Percentiles rank a stretch among this genome's conserved stretches.
Evolutionary conservation across 2,329 filamentous ascomycete species (phyloP).

Genomic region (Atkinsonella hypoxylon): DNA sequence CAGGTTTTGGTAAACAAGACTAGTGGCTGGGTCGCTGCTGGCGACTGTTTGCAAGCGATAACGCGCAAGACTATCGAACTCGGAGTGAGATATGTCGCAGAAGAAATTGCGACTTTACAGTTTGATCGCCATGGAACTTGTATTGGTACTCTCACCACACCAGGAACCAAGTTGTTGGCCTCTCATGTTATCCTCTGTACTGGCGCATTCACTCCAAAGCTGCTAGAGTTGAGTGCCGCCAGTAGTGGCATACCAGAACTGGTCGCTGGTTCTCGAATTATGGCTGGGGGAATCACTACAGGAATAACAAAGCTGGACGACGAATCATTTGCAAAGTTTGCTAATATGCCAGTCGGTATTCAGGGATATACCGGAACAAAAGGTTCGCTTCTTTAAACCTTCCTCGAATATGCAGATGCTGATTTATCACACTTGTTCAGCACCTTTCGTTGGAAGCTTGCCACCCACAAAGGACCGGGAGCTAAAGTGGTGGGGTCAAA

Average conservation of each 20-base stretch:
- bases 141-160: constrained; percentile 34
- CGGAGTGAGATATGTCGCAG: constrained; percentile 47
- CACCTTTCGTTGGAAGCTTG: constrained; percentile 44
- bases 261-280: constrained; percentile 39
- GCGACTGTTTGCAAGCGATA: constrained; percentile 41
- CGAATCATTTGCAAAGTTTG: constrained; percentile 30
- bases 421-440: constrained; percentile 19
- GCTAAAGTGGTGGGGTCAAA: constrained; percentile 51
- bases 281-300: constrained; percentile 47
- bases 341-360: constrained; percentile 36
- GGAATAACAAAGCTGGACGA: constrained; percentile 42
- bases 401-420: too few relatives aligned
- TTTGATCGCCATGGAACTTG: constrained; percentile 34
- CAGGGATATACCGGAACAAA: constrained; percentile 26
- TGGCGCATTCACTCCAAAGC: constrained; percentile 44
- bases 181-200: constrained; percentile 41
- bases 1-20: constrained; percentile 49
- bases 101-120: constrained; percentile 34
- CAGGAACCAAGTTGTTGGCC: constrained; percentile 33
- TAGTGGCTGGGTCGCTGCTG: constrained; percentile 53
- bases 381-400: constrained; percentile 11
- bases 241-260: constrained; percentile 34
- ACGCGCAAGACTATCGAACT: constrained; percentile 39
- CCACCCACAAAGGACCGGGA: constrained; percentile 38
- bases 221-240: constrained; percentile 40